Conservation (phyloP, 192 early-diverging fungal genomes). For the Entomortierella parvispora region DNA sequence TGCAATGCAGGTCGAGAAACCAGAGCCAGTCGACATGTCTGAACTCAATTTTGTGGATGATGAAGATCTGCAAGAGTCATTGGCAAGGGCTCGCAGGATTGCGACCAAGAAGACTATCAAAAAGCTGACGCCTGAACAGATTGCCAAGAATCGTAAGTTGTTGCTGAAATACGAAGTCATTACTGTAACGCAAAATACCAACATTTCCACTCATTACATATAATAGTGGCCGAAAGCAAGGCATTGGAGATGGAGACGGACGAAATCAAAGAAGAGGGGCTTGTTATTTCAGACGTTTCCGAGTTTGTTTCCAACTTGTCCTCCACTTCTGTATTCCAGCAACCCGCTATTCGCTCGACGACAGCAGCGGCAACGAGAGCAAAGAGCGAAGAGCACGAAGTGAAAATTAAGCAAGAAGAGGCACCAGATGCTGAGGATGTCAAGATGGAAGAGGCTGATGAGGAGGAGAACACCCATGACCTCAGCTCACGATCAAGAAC, state of each 20-base stretch:
- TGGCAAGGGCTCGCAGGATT: slow-evolving; percentile 77
- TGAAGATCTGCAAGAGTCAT: slow-evolving; percentile 89
- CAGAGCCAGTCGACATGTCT: slow-evolving; percentile 26
- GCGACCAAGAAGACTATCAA: slow-evolving; percentile 64
- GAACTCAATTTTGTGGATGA: slow-evolving; percentile 93
- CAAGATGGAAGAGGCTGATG: slow-evolving; percentile 29
- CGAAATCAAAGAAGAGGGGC: slow-evolving; percentile 44
- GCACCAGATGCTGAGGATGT: slow-evolving; percentile 25
- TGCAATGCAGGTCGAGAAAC: slow-evolving; percentile 34
- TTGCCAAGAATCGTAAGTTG: slow-evolving; percentile 63
- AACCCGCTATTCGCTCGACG: slow-evolving; percentile 52
- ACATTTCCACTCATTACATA: no score
- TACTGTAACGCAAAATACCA: no score
- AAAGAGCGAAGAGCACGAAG: slow-evolving; percentile 4
- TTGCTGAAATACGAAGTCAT: no score
- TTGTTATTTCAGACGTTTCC: slow-evolving; percentile 88
- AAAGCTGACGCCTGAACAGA: slow-evolving; percentile 66
- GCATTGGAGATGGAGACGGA: slow-evolving; percentile 56
- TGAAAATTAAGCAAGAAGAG: not conserved
- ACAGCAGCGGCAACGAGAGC: slow-evolving; percentile 38
- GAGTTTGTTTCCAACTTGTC: slow-evolving; percentile 82
- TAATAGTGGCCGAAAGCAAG: slow-evolving; percentile 49
- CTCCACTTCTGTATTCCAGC: slow-evolving; percentile 13
- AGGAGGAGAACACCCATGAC: slow-evolving; percentile 31
- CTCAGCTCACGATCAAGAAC: slow-evolving; percentile 4